These are phyloP conservation scores for Austroboletus olivaceoglutinosus DNA, from an alignment of 1,284 basidiomycete genomes.

Conservation along the genomic window DNA sequence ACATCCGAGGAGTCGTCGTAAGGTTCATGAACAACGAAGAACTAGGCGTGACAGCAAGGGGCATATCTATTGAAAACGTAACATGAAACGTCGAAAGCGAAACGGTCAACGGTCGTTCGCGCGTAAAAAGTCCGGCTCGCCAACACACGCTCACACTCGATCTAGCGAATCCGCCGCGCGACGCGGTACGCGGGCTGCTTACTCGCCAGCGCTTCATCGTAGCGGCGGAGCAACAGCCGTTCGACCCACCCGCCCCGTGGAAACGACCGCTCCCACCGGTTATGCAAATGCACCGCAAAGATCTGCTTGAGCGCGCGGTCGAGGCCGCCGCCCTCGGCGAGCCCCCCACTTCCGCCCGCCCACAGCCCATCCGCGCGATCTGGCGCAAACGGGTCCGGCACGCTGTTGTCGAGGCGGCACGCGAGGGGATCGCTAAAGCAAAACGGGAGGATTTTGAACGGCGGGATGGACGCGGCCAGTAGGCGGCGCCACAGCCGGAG, in stretches of 20 bases:
- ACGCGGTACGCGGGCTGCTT: background rate
- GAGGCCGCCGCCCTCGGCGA: slow-evolving; percentile 65
- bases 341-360: slow-evolving; percentile 49
- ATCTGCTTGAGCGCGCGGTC: slow-evolving; percentile 67
- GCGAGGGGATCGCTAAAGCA: slow-evolving; percentile 89
- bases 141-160: too few species aligned
- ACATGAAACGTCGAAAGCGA: background rate
- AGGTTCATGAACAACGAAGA: too few species aligned
- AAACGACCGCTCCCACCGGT: slow-evolving; percentile 87
- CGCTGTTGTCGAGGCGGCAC: slow-evolving; percentile 85
- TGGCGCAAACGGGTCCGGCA: slow-evolving; percentile 82
- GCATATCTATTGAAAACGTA: too few species aligned
- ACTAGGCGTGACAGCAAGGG: too few species aligned
- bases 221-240: slow-evolving; percentile 62
- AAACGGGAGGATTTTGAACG: slow-evolving; percentile 89
- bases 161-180: background rate
- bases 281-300: slow-evolving; percentile 88
- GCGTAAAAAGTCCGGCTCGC: too few species aligned
- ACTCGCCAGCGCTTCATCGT: slow-evolving; percentile 39
- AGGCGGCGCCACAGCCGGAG: slow-evolving; percentile 84
- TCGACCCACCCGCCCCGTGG: slow-evolving; percentile 81
- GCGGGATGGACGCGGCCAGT: slow-evolving; percentile 65
- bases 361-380: slow-evolving; percentile 60
- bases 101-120: background rate
- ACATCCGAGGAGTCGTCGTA: too few species aligned